Evolutionary conservation across 495 filamentous ascomycete genomes (phyloP), one percentile per base, ranked within the genome.

Genomic region (Venustampulla echinocandica): DNA sequence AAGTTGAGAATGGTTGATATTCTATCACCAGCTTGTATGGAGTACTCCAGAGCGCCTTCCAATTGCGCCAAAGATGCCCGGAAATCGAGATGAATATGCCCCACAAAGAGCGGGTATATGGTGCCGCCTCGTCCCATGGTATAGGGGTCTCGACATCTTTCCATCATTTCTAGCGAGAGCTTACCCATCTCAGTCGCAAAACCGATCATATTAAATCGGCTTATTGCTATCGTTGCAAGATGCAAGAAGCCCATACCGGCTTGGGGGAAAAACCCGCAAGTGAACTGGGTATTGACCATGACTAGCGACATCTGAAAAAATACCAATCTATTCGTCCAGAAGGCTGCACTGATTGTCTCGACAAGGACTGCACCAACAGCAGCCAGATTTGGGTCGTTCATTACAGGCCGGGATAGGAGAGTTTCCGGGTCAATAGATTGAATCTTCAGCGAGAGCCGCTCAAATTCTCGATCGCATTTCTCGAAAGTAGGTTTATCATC

Each of bases 301-400:
- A 81, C 70, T 10, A 90, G 72, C 3, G 80, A 68, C 47, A 85
- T 77, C 43, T 84, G 78, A 59, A 89, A 93, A 62, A 89, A 94
- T 19, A 78, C 73, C 18, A 86, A 56, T 14, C 69, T 65, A 59
- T 92, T 79, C 53, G 76, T 80, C 87, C 87, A 95, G 64, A 84
- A 94, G 0, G 82, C 82, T n/a, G 86, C 79, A 41, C 79, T 78
- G 47, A 84, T 74, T 9, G 85, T 79, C 61, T 94, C 89, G 0
- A 79, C 71, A 47, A 94, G 70, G 20, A 93, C 78, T 0, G 82
- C 75, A 13, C 84, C 87, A 10, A 87, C 71, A 0, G 80, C 82
- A 17, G 80, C 64, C 32, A 87, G 57, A 13, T 74, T 68, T 32
- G 77, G 65, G 42, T 83, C 76, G 28, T 47, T 54, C 10, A 36